A percentile compares a stretch with the other conserved stretches of the same genome.
These are phyloP conservation scores for Pseudogymnoascus sp. DNA, from an alignment of 2,329 filamentous ascomycete genomes.

Conservation along the genomic window DNA sequence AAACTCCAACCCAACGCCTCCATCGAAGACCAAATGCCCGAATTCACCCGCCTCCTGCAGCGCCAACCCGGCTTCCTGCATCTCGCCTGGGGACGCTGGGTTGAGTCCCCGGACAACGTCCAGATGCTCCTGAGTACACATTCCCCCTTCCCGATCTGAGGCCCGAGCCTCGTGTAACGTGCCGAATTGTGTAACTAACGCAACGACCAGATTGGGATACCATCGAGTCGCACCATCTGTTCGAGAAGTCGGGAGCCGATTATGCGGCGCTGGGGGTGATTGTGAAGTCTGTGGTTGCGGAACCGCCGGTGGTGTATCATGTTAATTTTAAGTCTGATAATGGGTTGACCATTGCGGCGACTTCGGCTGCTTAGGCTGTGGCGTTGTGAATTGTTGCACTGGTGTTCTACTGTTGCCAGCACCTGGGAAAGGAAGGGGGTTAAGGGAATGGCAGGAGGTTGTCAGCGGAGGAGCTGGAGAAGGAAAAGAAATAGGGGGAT, in stretches of 20 bases:
- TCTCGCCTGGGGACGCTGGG: not conserved
- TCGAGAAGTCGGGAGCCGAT: not conserved
- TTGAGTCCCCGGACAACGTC: not conserved
- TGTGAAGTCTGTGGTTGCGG: not conserved
- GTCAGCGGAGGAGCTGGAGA: not conserved
- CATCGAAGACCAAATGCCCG: not conserved
- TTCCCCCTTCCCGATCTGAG: not conserved
- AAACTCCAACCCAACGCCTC: not conserved
- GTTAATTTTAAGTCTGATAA: not conserved
- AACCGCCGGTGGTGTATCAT: not conserved
- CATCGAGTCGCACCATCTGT: not conserved
- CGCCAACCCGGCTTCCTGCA: conserved; percentile 6
- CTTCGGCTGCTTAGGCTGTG: not conserved
- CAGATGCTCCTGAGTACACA: not conserved
- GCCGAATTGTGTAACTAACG: not conserved
- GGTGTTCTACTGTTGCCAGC: not conserved
- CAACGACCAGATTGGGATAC: not conserved
- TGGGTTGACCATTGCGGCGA: not conserved
- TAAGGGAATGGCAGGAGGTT: not conserved
- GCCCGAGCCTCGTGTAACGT: not conserved
- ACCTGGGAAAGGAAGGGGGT: not conserved
- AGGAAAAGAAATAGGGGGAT: not conserved
- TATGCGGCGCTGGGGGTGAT: not conserved
- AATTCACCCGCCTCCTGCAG: not conserved
- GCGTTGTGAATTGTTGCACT: not conserved